These are phyloP conservation scores for Rhizopogon sp. DNA, from an alignment of 768 basidiomycete species.

Conservation along the genomic window DNA sequence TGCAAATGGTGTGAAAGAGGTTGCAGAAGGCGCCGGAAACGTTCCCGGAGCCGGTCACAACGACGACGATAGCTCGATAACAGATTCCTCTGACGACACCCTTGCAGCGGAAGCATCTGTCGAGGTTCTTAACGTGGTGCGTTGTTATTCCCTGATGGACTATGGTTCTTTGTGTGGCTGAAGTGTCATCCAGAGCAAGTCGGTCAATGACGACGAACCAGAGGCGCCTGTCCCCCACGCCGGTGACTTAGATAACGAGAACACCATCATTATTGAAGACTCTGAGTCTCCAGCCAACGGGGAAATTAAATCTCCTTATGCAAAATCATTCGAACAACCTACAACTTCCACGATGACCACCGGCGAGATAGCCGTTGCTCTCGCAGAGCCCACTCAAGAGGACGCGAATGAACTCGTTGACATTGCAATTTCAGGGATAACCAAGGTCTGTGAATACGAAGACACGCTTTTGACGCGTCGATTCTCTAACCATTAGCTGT, in stretches of 20 bases:
- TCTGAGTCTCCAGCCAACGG: background rate
- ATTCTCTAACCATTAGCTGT: background rate
- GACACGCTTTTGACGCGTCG: slow-evolving; percentile 1
- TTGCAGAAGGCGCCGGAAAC: background rate
- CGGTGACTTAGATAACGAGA: background rate
- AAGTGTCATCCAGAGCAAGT: background rate
- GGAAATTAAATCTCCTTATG: background rate
- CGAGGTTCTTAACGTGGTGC: background rate
- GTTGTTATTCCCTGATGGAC: background rate
- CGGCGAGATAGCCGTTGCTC: background rate
- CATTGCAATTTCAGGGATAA: background rate
- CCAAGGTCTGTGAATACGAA: background rate
- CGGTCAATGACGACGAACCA: background rate
- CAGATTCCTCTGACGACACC: background rate
- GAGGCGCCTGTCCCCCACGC: background rate
- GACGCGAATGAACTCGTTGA: background rate
- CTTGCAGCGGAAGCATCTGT: background rate
- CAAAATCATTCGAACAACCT: background rate
- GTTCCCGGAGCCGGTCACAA: background rate
- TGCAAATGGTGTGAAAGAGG: background rate
- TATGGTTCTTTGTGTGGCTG: background rate
- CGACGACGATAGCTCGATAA: background rate
- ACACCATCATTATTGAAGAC: background rate
- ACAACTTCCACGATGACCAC: background rate
- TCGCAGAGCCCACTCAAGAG: background rate